Conservation (phyloP, 805 yeast genomes). For the Wickerhamomyces queroliae region DNA sequence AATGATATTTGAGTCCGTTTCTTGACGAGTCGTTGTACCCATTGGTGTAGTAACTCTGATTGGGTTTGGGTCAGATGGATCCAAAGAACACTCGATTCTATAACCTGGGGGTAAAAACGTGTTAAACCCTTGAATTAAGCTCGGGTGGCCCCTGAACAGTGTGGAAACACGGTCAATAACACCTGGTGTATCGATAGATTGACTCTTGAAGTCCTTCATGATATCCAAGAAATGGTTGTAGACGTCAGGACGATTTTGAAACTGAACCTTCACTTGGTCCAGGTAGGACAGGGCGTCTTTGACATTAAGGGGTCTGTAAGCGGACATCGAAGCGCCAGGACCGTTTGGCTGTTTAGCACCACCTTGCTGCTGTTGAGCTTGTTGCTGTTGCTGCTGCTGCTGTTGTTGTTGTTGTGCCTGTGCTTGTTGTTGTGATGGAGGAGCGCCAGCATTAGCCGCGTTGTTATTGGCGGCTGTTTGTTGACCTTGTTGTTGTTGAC, state of each 20-base stretch:
- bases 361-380: slow-evolving; percentile 13
- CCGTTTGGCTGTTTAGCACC: slow-evolving; percentile 11
- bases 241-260: slow-evolving; percentile 88
- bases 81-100: slow-evolving; percentile 82
- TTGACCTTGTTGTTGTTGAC: too few species aligned
- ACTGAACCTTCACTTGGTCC: slow-evolving; percentile 93
- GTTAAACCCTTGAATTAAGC: slow-evolving; percentile 93
- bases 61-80: slow-evolving; percentile 87
- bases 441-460: background rate
- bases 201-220: slow-evolving; percentile 98
- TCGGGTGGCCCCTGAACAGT: slow-evolving; percentile 88
- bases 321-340: slow-evolving; percentile 9
- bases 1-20: slow-evolving; percentile 28
- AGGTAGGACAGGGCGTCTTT: slow-evolving; percentile 93
- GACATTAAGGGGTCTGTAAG: slow-evolving; percentile 82
- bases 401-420: slow-evolving; percentile 10
- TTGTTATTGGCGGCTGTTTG: too few species aligned
- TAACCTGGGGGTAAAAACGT: slow-evolving; percentile 97
- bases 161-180: slow-evolving; percentile 94
- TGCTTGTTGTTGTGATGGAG: slow-evolving; percentile 19
- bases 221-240: slow-evolving; percentile 94
- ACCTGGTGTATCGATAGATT: slow-evolving; percentile 95
- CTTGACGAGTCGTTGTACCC: slow-evolving; percentile 78
- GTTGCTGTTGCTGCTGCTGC: slow-evolving; percentile 8
- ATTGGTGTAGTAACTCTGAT: slow-evolving; percentile 93